Base-by-base conservation (phyloP, 2,329 filamentous ascomycete species). In the Macrophomina phaseolina region DNA sequence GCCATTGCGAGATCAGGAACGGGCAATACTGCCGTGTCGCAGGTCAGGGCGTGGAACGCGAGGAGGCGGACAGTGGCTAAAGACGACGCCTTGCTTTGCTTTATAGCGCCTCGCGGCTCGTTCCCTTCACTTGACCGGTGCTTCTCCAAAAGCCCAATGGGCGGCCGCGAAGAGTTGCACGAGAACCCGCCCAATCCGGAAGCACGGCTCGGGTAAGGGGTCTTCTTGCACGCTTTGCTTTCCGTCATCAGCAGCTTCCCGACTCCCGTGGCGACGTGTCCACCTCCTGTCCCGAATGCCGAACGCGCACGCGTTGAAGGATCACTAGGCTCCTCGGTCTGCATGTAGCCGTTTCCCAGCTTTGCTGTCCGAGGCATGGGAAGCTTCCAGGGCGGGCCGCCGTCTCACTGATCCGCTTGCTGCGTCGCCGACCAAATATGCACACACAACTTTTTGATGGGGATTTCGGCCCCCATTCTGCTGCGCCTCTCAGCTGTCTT, bases 301-400 rank as follows among this genome's bases (percentile, higher is more conserved):
- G 28, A 34, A 23, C 55, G 14, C 40, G 38, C 55, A 60, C 55
- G 55, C 55, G 38, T 60, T 14, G 58, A 36, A 62, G 58, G 58
- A 62, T 62, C 58, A 62, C 9, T 62, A 62, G 58, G 58, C 58
- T 61, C 42, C 4, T 34, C 55, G 32, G 34, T 9, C 16, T 56
- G 52, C 34, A 3, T 40, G n/a, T 28, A 23, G 46, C 12, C 28
- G n/a, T 51, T 52, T 32, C 30, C 48, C 28, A 28, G 5, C 18
- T 36, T 34, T 36, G 14, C 16, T 16, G 14, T 53, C 32, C 23
- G 12, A 23, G 23, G 23, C 23, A 23, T 23, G 23, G 23, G 2
- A 23, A 23, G 49, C 28, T 28, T 32, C 30, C 51, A 8, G n/a
- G 28, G 14, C 56, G 38, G 42, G 7, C 28, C 23, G 23, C 23